Base-by-base conservation (phyloP, 768 basidiomycete genomes). In the Mycena belliarum region DNA sequence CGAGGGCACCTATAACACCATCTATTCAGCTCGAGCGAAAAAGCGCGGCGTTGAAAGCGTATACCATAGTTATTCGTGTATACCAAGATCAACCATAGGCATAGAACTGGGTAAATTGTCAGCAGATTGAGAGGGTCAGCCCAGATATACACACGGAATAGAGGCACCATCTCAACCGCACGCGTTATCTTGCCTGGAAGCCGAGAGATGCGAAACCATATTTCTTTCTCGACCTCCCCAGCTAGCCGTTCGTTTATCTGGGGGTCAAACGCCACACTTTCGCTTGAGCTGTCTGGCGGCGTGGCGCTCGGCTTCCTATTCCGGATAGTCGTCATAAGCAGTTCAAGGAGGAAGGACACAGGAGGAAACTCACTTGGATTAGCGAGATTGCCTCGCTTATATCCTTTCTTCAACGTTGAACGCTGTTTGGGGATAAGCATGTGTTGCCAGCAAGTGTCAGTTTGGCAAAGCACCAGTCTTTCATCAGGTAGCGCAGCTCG, bases 141-240 rank as follows among this genome's bases (percentile, higher is more conserved):
- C n/a, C 12, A 6, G 29, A 8, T 8, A 18, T 18, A 52, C 56
- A 23, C 37, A 57, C 56, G 50, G 38, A 43, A 57, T n/a, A 57
- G 38, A 15, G 37, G 37, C 3, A 57, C 49, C 1, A n/a, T 3
- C 1, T 50, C 56, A 24, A 33, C 26, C 1, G 44, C 28, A 37
- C 49, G 56, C 37, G 45, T 51, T 32, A 57, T 46, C 50, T 57
- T 57, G 38, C 56, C 50, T 23, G 56, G 56, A n/a, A 52, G 35
- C 9, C 50, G 49, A 4, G 21, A 15, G 25, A 38, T 8, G 7
- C 56, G 56, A 51, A 57, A 57, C 37, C 56, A 45, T 25, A 46
- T 33, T 38, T 57, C 56, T 15, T 3, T 24, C 44, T 52, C 49
- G 21, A 57, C 52, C 10, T 52, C 44, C 26, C 20, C 21, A 1